These are phyloP conservation scores for Cardiospermum halicacabum DNA, from an alignment of 345 rosid species.

Conservation along the genomic window DNA sequence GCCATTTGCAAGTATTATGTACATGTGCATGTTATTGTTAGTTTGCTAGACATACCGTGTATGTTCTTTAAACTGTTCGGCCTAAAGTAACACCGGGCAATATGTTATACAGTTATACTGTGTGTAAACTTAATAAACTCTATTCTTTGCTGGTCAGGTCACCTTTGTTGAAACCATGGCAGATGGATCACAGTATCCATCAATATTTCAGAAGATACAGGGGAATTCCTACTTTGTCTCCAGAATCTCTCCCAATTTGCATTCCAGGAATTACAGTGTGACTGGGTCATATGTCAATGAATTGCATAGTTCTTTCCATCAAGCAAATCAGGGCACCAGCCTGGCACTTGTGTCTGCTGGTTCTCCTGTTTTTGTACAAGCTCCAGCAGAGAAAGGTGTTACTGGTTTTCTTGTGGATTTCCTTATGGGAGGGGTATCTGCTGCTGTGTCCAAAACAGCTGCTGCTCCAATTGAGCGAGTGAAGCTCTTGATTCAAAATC, in stretches of 20 bases:
- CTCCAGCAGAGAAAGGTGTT: conserved; percentile 42
- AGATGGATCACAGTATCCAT: conserved; percentile 56
- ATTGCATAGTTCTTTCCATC: conserved; percentile 28
- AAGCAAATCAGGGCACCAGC: conserved; percentile 24
- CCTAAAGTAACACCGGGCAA: not conserved
- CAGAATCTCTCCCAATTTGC: conserved; percentile 34
- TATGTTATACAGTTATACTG: not conserved
- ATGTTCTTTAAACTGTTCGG: not conserved
- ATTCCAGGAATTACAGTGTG: conserved; percentile 10
- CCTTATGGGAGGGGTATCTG: conserved; percentile 56
- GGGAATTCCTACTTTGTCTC: conserved; percentile 41
- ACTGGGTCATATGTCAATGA: conserved; percentile 25
- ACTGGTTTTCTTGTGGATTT: conserved; percentile 36
- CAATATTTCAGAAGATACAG: conserved; percentile 47
- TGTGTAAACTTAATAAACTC: not conserved
- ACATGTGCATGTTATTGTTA: too few relatives aligned
- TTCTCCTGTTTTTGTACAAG: conserved; percentile 39
- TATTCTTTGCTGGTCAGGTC: conserved; percentile 29
- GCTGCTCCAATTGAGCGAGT: conserved; percentile 50
- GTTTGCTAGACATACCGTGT: too few relatives aligned
- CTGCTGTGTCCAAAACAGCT: conserved; percentile 56
- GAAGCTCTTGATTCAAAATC: conserved; percentile 48
- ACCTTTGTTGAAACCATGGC: conserved; percentile 37
- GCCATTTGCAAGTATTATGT: too few relatives aligned
- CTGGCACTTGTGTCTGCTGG: conserved; percentile 24